Conservation (phyloP, 805 yeast species). For the Candida golubevii region DNA sequence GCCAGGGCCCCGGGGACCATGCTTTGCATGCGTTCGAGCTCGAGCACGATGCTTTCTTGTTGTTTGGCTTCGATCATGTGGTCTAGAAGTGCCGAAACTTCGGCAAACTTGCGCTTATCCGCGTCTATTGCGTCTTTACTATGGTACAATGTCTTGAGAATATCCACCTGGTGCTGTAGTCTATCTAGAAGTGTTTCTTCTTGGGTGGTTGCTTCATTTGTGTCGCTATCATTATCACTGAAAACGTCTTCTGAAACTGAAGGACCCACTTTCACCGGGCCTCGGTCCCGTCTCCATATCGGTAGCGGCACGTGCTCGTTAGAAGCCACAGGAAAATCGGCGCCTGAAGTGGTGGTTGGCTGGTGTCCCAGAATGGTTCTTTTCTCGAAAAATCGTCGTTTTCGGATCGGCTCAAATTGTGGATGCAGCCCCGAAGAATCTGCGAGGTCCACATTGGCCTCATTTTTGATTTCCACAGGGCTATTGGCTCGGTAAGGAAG, state of each 20-base stretch:
- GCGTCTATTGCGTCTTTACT: slow-evolving; percentile 4
- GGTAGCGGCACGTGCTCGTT: slow-evolving; percentile 10
- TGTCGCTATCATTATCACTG: not conserved
- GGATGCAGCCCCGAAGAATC: not conserved
- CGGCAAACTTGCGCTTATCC: slow-evolving; percentile 5
- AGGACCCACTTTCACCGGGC: not conserved
- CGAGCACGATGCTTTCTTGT: slow-evolving; percentile 15
- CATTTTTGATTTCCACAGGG: slow-evolving; percentile 5
- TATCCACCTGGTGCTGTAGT: slow-evolving; percentile 9
- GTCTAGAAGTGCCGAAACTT: slow-evolving; percentile 6
- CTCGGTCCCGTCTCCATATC: slow-evolving; percentile 10
- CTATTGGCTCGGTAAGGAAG: slow-evolving; percentile 25
- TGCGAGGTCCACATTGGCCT: not conserved
- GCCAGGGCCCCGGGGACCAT: not conserved
- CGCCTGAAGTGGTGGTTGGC: not conserved
- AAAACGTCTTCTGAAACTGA: not conserved
- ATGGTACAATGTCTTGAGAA: slow-evolving; percentile 6
- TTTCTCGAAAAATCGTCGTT: slow-evolving; percentile 1
- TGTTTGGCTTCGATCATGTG: slow-evolving; percentile 9
- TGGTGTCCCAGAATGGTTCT: slow-evolving; percentile 1
- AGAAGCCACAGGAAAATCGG: too few species aligned
- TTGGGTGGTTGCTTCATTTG: not conserved
- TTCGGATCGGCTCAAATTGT: slow-evolving; percentile 4
- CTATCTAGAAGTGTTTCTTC: slow-evolving; percentile 6
- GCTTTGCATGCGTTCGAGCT: slow-evolving; percentile 23